Base-by-base conservation (phyloP, 2,329 filamentous ascomycete genomes). In the Cadophora gregata region DNA sequence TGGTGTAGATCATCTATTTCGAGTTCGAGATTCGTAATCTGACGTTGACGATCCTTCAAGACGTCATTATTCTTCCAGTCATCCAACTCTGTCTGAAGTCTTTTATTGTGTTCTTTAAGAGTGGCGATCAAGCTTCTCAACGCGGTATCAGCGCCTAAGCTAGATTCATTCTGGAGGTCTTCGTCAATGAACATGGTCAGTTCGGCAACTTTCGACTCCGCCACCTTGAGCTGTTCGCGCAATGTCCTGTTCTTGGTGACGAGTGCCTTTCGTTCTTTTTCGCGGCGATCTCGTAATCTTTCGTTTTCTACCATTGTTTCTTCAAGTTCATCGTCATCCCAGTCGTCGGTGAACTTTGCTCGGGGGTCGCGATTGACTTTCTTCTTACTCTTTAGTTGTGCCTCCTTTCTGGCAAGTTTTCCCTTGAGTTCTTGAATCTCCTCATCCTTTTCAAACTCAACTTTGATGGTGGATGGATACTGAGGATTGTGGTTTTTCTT, bases 371-470 rank as follows among this genome's bases (percentile, higher is more conserved):
- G 42, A 7, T n/a, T 47, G n/a, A n/a, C 6, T 47, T n/a, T 47
- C 7, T 21, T 47, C 42, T 47, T 47, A 21, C 19, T 21, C 19
- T 47, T 47, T 6, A n/a, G 42, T 21, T 47, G 19, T 47, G 42
- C 42, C n/a, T n/a, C n/a, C 42, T 21, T 47, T 21, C 42, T 47
- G 19, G 42, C 42, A n/a, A 47, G 42, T 47, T 47, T n/a, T 25
- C 10, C 50, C 24, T 55, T 29, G 19, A 55, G 50, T 55, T 55
- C 50, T 33, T 55, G 50, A 7, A 55, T 55, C 24, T 55, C 50
- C 24, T 55, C 29, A 29, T 47, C 42, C 14, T 47, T 47, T 21
- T 47, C 42, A 21, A 10, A 21, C 19, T 47, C 42, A 8, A n/a
- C 21, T n/a, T 21, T 47, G 7, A 21, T 21, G 4, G 42, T 47